Evolutionary conservation across 1,284 basidiomycete species (phyloP), one percentile per base, ranked within the genome.

Genomic region (Puccinia polysora): DNA sequence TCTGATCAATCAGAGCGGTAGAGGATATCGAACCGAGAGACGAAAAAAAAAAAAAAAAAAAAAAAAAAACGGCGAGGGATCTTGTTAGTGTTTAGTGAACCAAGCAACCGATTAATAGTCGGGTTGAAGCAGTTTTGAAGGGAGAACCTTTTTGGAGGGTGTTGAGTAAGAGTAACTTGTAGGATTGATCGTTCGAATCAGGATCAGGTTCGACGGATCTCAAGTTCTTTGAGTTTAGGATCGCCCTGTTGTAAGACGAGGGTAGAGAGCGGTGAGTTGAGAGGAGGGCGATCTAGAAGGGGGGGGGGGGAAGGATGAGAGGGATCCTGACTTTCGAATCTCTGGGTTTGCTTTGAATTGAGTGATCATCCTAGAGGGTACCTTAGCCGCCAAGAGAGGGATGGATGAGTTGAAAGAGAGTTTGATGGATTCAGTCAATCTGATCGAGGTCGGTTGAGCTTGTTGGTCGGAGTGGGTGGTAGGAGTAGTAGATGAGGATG

Each of bases 141-240:
- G 45, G 52, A 15, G 4, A 7, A 70, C 68, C 58, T 50, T 34
- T 62, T 28, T 53, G 18, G 14, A 47, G 20, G 4, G 68, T 50
- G n/a, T 70, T 70, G 58, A 70, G 68, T 25, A 70, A 40, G 5
- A 70, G 28, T 20, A 70, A 60, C 43, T 70, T 70, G 38, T 50
- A 43, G 15, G 58, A 49, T 20, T 53, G 18, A 40, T 70, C 47
- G 28, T 8, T 32, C 20, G 68, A 70, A n/a, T 34, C n/a, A 18
- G 68, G 58, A 40, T 70, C 68, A 23, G 58, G 49, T 40, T 59
- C 58, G 18, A 70, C 68, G 8, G 68, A 70, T 10, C 55, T 20
- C 34, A 70, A 52, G 34, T 58, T 59, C 53, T 70, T 70, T 14
- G 68, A 59, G 14, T 34, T 47, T 2, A 70, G 58, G 12, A 70